Base-by-base conservation (phyloP, 2,329 filamentous ascomycete species). In the Sclerotinia sclerotiorum region DNA sequence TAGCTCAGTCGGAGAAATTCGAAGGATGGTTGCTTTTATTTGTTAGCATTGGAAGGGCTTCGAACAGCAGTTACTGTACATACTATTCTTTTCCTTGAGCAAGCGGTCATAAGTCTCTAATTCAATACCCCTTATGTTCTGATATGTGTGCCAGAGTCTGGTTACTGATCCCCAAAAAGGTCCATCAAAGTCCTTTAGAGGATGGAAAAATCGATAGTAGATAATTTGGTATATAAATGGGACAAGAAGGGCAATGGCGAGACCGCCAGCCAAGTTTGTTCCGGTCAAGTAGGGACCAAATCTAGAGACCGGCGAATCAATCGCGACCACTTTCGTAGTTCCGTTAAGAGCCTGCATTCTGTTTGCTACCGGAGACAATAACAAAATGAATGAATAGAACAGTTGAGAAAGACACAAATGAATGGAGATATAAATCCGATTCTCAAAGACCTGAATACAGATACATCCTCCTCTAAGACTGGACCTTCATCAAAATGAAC, bases 91-190 rank as follows among this genome's bases (percentile, higher is more conserved):
- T 73, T 81, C 78, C 68, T 83, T 80, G 24, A 85, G 74, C 1
- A 78, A 79, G 68, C 79, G 76, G 42, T 81, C 77, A 0, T 79
- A 76, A 55, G 80, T 73, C 61, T 79, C 78, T 73, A 85, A 83
- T 29, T 82, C 81, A 62, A 79, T 81, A 54, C 79, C 80, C 35
- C 83, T 65, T 69, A 83, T 84, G 75, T 85, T 65, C 29, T 82
- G 71, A 81, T 84, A 60, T 83, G 80, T 65, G 85, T 81, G 82
- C 83, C 87, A 13, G 87, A 77, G 57, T 81, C 76, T n/a, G 21
- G 84, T 85, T 21, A 86, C 82, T 64, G 80, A 81, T 35, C 79
- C 84, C 82, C 82, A 85, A 72, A 86, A 86, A 0, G 83, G 82
- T 3, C 85, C 85, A 0, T 84, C 84, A 70, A 85, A 86, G 44